Conservation (phyloP, 371 early-diverging fungal genomes). For the Mucor sp. region DNA sequence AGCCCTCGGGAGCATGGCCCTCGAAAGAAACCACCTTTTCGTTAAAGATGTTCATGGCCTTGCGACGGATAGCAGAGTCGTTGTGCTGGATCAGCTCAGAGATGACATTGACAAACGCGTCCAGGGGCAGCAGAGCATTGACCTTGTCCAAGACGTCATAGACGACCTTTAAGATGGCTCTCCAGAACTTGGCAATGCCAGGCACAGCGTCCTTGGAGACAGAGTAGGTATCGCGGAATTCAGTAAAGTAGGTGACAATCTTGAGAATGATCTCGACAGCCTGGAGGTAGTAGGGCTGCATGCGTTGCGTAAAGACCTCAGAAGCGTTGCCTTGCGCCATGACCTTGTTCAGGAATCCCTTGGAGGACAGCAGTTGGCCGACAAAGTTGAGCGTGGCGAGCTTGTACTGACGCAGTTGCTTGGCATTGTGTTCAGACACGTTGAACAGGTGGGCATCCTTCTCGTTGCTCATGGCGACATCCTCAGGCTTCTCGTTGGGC, state of each 20-base stretch:
- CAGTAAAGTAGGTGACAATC: constrained; percentile 59
- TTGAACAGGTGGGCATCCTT: constrained; percentile 44
- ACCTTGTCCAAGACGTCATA: constrained; percentile 79
- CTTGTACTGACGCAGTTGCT: constrained; percentile 80
- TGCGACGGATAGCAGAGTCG: constrained; percentile 73
- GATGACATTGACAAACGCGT: constrained; percentile 74
- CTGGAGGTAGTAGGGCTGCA: constrained; percentile 58
- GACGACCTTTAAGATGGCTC: constrained; percentile 59
- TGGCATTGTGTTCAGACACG: constrained; percentile 54
- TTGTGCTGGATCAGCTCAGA: constrained; percentile 67
- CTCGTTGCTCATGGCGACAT: constrained; percentile 27
- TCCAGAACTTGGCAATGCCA: constrained; percentile 61
- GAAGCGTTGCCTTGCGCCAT: constrained; percentile 41
- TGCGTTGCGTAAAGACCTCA: constrained; percentile 30
- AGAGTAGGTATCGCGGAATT: constrained; percentile 44
- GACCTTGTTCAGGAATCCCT: constrained; percentile 65
- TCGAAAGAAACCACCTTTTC: constrained; percentile 61
- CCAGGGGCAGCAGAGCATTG: constrained; percentile 73
- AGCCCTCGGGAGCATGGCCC: constrained; percentile 45
- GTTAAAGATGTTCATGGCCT: constrained; percentile 80
- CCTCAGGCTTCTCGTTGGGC: constrained; percentile 66
- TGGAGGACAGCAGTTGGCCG: constrained; percentile 64
- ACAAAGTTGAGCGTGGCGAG: constrained; percentile 72
- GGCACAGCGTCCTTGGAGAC: constrained; percentile 33
- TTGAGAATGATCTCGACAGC: constrained; percentile 51